Evolutionary conservation across 202 grass and related monocot species (phyloP).

Genomic region (Schoenoplectus tabernaemontani): DNA sequence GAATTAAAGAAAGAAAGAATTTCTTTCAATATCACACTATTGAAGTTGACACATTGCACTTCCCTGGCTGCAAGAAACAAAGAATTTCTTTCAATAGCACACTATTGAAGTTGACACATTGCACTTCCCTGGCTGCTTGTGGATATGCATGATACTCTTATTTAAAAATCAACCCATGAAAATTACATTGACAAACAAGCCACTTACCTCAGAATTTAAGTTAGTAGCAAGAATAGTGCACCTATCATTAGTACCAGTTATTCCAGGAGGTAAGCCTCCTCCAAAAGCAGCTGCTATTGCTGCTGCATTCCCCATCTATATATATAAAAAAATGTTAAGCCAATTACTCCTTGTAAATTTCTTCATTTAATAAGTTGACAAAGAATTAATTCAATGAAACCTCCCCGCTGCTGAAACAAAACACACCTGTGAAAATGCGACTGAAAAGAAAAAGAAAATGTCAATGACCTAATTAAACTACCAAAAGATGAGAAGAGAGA

Average conservation of each 20-base stretch:
- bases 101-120: no score
- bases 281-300: slow-evolving; percentile 46
- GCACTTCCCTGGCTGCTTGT: neutral
- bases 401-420: neutral
- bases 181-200: neutral
- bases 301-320: slow-evolving; percentile 39
- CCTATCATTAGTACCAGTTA: slow-evolving; percentile 50
- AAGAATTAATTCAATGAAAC: neutral
- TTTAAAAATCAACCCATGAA: neutral
- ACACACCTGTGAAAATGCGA: slow-evolving; percentile 58
- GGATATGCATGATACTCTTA: neutral
- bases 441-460: slow-evolving; percentile 41
- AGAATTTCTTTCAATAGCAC: no score
- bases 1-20: neutral
- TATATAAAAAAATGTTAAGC: neutral
- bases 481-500: neutral
- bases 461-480: slow-evolving; percentile 6
- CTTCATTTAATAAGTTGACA: neutral
- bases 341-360: neutral
- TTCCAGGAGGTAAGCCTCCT: slow-evolving; percentile 54
- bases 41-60: neutral
- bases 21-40: neutral
- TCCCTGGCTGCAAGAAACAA: no score
- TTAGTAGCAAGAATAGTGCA: slow-evolving; percentile 45
- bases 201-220: slow-evolving; percentile 35